Conservation (phyloP, 176 grass and related monocot species). For the Puccinellia tenuiflora region DNA sequence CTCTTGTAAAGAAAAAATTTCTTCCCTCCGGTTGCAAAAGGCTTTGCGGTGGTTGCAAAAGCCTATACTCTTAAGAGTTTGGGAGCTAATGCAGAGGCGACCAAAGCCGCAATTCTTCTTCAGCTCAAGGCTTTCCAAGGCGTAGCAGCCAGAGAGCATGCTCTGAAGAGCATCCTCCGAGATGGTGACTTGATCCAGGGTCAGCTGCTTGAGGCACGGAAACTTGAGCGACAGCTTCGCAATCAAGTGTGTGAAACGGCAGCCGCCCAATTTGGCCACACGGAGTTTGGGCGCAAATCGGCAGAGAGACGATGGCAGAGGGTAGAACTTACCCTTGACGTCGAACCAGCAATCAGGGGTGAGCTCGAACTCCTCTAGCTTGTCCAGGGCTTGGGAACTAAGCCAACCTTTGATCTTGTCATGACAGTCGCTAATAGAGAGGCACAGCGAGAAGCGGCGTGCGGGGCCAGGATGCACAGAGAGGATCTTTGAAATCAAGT, state of each 20-base stretch:
- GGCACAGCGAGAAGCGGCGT: not conserved
- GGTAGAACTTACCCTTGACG: not conserved
- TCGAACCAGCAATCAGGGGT: not conserved
- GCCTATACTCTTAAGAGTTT: not conserved
- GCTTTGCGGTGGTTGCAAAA: not conserved
- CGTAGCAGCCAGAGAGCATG: not conserved
- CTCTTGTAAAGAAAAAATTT: not conserved
- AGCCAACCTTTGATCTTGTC: not conserved
- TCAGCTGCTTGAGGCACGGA: not conserved
- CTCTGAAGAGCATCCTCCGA: too few species aligned
- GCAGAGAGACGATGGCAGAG: not conserved
- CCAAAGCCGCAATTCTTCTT: not conserved
- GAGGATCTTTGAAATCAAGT: not conserved
- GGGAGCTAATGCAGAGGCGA: not conserved
- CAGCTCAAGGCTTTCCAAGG: not conserved
- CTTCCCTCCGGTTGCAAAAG: not conserved
- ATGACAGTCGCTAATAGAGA: not conserved
- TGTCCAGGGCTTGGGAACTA: not conserved
- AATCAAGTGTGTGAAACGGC: not conserved
- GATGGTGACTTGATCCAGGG: not conserved
- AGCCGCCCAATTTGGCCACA: not conserved
- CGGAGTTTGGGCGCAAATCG: not conserved
- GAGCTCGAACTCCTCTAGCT: not conserved
- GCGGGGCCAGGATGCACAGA: not conserved
- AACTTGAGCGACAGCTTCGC: not conserved